Conservation (phyloP, 768 basidiomycete species). For the Xanthoconium stramineum region DNA sequence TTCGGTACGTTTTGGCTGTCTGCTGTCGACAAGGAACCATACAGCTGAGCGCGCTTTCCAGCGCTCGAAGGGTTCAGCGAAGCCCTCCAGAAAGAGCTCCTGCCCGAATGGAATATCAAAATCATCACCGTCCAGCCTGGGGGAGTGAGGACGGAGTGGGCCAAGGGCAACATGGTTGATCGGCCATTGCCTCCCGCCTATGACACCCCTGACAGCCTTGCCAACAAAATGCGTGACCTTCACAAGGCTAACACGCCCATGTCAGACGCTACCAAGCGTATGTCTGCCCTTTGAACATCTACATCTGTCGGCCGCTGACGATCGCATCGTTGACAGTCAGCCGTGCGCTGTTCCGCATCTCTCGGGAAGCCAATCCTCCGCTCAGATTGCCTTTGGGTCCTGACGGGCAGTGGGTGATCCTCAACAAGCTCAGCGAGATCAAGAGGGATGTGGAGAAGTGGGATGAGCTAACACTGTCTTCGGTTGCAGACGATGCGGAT, state of each 20-base stretch:
- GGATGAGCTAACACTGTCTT: slow-evolving; percentile 10
- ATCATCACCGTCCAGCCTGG: slow-evolving; percentile 22
- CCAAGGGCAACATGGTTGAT: slow-evolving; percentile 18
- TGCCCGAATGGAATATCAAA: slow-evolving; percentile 27
- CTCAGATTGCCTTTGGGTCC: slow-evolving; percentile 19
- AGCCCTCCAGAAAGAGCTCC: slow-evolving; percentile 20
- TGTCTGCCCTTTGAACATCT: background rate
- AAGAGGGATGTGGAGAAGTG: slow-evolving; percentile 15
- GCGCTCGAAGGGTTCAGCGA: slow-evolving; percentile 29
- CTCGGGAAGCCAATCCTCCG: slow-evolving; percentile 18
- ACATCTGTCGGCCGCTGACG: background rate
- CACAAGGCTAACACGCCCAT: background rate
- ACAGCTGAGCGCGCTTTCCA: background rate
- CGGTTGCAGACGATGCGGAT: slow-evolving; percentile 23
- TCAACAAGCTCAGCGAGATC: slow-evolving; percentile 16
- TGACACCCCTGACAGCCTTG: slow-evolving; percentile 11
- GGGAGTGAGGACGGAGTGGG: slow-evolving; percentile 19
- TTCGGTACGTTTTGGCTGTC: slow-evolving; percentile 11
- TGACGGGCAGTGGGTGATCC: slow-evolving; percentile 17
- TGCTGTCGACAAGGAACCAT: too few relatives aligned
- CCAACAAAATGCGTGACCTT: slow-evolving; percentile 11
- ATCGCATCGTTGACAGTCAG: slow-evolving; percentile 8
- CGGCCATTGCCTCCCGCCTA: slow-evolving; percentile 15
- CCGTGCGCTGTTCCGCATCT: slow-evolving; percentile 15
- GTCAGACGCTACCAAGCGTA: slow-evolving; percentile 14